phyloP scores from a whole-genome alignment of 495 filamentous ascomycete species.

The Aspergillus conjunctus region DNA sequence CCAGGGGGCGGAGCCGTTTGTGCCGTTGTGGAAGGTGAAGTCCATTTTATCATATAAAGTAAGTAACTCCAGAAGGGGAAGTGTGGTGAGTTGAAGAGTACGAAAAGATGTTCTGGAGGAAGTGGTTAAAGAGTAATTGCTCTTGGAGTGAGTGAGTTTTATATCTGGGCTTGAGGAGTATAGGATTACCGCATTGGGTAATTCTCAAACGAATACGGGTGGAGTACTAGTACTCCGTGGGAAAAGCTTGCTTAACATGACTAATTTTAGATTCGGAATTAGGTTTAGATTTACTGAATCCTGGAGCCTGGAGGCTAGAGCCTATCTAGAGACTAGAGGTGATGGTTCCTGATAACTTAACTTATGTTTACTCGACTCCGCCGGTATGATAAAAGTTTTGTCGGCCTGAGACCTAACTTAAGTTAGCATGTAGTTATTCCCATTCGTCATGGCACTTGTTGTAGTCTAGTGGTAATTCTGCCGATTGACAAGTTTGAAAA shows the following conservation, averaged over 20 bases:
- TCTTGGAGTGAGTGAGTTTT: conserved; percentile 11
- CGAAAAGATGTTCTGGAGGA: neutral
- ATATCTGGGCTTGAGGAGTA: conserved; percentile 18
- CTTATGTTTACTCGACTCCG: too few species aligned
- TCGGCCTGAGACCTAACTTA: too few species aligned
- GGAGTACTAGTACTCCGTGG: conserved; percentile 10
- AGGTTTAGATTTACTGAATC: too few species aligned
- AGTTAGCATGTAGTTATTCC: too few species aligned
- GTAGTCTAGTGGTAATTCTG: too few species aligned
- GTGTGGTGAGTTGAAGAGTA: neutral
- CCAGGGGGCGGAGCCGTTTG: conserved; percentile 35
- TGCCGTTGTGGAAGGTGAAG: conserved; percentile 36
- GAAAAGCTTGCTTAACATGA: conserved; percentile 7
- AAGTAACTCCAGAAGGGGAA: neutral
- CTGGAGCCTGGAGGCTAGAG: too few species aligned
- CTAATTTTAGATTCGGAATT: too few species aligned
- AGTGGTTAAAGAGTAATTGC: neutral
- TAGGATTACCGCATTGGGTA: conserved; percentile 29
- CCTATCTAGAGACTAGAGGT: too few species aligned
- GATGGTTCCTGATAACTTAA: too few species aligned
- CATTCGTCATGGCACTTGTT: too few species aligned
- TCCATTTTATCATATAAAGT: conserved; percentile 31
- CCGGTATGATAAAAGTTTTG: too few species aligned
- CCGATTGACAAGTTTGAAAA: too few species aligned
- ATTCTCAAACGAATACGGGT: conserved; percentile 38